These are phyloP conservation scores for Penicillium flavigenum DNA, from an alignment of 495 filamentous ascomycete genomes.

Conservation along the genomic window DNA sequence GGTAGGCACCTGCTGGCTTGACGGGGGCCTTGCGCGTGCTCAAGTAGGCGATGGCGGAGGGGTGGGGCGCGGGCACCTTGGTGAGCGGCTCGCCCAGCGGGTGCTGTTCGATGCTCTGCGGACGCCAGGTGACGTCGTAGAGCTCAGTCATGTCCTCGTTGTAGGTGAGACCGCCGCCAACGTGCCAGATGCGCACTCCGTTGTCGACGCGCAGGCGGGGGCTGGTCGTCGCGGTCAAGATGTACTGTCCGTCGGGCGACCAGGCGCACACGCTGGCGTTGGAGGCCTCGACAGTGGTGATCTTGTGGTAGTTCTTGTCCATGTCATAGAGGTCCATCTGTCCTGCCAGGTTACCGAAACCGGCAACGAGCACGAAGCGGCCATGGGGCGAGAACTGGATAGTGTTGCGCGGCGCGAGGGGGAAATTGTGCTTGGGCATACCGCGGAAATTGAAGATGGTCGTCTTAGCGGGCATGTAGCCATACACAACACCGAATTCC, in stretches of 20 bases:
- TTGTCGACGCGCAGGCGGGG: slow-evolving; percentile 95
- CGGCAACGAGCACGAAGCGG: slow-evolving; percentile 88
- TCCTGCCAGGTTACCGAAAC: slow-evolving; percentile 94
- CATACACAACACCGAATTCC: slow-evolving; percentile 96
- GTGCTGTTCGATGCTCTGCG: slow-evolving; percentile 59
- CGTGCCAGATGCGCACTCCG: slow-evolving; percentile 92
- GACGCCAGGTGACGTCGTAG: slow-evolving; percentile 90
- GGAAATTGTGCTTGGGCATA: slow-evolving; percentile 75
- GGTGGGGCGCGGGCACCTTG: slow-evolving; percentile 75
- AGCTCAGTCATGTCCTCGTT: slow-evolving; percentile 91
- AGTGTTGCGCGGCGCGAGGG: slow-evolving; percentile 86
- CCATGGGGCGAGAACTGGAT: slow-evolving; percentile 93
- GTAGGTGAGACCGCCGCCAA: slow-evolving; percentile 87
- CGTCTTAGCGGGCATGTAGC: slow-evolving; percentile 96
- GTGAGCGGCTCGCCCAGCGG: slow-evolving; percentile 71
- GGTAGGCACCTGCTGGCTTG: slow-evolving; percentile 92
- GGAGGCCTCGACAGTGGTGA: slow-evolving; percentile 91
- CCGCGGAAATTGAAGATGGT: slow-evolving; percentile 92
- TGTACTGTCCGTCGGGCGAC: slow-evolving; percentile 92
- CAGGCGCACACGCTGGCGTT: slow-evolving; percentile 94
- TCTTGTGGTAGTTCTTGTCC: slow-evolving; percentile 84
- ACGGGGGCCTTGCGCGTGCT: slow-evolving; percentile 85
- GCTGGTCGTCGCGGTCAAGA: slow-evolving; percentile 94
- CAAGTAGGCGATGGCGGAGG: slow-evolving; percentile 79
- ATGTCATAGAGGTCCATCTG: slow-evolving; percentile 98